A percentile compares a stretch with the other conserved stretches of the same genome.
Evolutionary conservation across 495 filamentous ascomycete genomes (phyloP).

Genomic region (Letharia columbiana): DNA sequence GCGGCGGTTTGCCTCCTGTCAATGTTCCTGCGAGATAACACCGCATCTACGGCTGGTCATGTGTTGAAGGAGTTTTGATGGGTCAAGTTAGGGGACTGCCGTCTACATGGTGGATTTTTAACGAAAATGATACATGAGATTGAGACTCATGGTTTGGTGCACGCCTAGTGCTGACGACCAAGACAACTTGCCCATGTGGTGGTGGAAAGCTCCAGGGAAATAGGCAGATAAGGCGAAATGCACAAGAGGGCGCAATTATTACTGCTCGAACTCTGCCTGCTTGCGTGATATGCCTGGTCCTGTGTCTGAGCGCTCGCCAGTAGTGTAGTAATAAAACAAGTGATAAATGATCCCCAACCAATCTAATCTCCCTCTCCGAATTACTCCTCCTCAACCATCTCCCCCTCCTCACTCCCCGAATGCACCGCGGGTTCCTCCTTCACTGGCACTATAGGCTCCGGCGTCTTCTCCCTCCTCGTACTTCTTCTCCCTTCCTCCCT

Average conservation of each 20-base stretch:
- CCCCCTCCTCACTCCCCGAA: conserved; percentile 92
- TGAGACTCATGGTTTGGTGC: not conserved
- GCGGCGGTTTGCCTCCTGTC: conserved; percentile 38
- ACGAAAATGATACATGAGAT: not conserved
- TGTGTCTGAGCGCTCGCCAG: not conserved
- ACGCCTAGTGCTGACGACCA: not conserved
- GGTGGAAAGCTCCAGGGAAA: not conserved
- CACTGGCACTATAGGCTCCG: conserved; percentile 36
- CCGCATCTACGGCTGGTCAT: not conserved
- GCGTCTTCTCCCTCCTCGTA: conserved; percentile 48
- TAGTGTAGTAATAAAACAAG: not conserved
- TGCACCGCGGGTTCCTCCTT: conserved; percentile 62
- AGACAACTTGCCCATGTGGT: not conserved
- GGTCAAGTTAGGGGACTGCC: conserved; percentile 41
- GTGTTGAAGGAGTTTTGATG: conserved; percentile 22
- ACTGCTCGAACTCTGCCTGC: not conserved
- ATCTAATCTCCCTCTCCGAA: not conserved
- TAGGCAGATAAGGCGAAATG: not conserved
- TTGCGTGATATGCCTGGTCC: not conserved
- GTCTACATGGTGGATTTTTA: conserved; percentile 20
- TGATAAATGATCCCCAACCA: not conserved
- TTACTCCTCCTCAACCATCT: conserved; percentile 85
- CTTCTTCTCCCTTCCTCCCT: conserved; percentile 48
- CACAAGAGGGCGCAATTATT: not conserved
- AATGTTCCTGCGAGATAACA: not conserved